Base-by-base conservation (phyloP, 306 rosid genomes). In the Styphnolobium japonicum region DNA sequence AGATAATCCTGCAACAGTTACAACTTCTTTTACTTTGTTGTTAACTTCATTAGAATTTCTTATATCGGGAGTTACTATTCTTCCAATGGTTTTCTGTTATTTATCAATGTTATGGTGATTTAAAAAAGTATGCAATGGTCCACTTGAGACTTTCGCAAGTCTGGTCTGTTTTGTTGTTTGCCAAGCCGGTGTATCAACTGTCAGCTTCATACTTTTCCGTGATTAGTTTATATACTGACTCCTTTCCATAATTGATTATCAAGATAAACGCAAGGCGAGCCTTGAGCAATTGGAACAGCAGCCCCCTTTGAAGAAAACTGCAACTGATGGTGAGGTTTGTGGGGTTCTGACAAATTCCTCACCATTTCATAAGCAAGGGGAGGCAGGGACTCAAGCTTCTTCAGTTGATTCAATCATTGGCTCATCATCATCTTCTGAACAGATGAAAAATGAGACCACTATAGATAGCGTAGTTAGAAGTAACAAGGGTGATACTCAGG, bases 191-290 rank as follows among this genome's bases (percentile, higher is more conserved):
- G 48, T 5, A 31, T 34, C 53, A 72, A 57, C 22, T 61, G 22
- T 46, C 21, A 49, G 46, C 63, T 18, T 39, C 58, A 33, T 61
- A 55, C 27, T 49, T 53, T 45, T 71, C 65, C 53, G 16, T 76
- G 53, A 57, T 65, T 27, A 31, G 18, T 63, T 49, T 34, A 66
- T 77, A 37, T 76, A 31, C 43, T 66, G 42, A 80, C 60, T 53
- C 57, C 4, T 68, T 62, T 36, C 34, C 45, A 10, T 66, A 46
- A 15, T 64, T 77, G 71, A 56, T 65, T 66, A 71, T 21, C 33
- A 65, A 86, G 89, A 36, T 33, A 86, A 83, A 60, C 85, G 83
- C 58, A 80, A 86, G 72, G 85, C 83, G 72, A 72, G 62, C 56
- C 79, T 15, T 66, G 82, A 66, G 72, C 81, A 49, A 76, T 45